Evolutionary conservation across 805 yeast genomes (phyloP), one percentile per base, ranked within the genome.

Genomic region (Candida nanaspora): DNA sequence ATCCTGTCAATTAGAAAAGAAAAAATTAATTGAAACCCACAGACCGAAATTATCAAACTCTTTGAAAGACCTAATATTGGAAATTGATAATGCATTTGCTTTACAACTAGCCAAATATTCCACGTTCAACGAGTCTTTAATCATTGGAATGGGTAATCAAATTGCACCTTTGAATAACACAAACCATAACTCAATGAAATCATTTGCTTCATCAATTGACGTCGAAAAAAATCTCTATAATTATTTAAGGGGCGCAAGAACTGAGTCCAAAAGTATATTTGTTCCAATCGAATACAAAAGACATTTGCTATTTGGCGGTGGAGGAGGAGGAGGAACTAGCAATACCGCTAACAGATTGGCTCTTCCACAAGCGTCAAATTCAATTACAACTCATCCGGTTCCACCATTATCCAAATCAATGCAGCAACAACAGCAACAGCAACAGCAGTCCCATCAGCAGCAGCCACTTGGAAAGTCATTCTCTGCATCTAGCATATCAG

Each of bases 51-150:
- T 76, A 31, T 78, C 86, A 6, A 74, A 76, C 44, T 80, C 78
- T 47, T 69, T 93, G 45, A 84, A 81, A 55, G 82, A 85, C 55
- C 67, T 87, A 46, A 80, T 88, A 42, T 67, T 89, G 46, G 97
- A 91, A 61, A 72, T 86, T 56, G 98, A 93, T 61, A 78, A 86
- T 37, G 98, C 97, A 9, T 67, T 91, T 70, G 78, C 86, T 46
- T 77, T 89, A 39, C 96, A 91, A 61, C 67, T 93, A 41, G 91
- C 86, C 52, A 87, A 88, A 56, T 91, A 82, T 59, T 82, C 97
- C 3, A 85, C 91, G 25, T 83, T 86, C 72, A 76, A 80, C 39
- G 98, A 91, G 62, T 85, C 86, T 18, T 70, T 85, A 42, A 72
- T 86, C 15, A 74, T 93, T 65, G 88, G 89, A 53, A 72, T 85